Base-by-base conservation (phyloP, 2,329 filamentous ascomycete species). In the Elsinoe perseae region DNA sequence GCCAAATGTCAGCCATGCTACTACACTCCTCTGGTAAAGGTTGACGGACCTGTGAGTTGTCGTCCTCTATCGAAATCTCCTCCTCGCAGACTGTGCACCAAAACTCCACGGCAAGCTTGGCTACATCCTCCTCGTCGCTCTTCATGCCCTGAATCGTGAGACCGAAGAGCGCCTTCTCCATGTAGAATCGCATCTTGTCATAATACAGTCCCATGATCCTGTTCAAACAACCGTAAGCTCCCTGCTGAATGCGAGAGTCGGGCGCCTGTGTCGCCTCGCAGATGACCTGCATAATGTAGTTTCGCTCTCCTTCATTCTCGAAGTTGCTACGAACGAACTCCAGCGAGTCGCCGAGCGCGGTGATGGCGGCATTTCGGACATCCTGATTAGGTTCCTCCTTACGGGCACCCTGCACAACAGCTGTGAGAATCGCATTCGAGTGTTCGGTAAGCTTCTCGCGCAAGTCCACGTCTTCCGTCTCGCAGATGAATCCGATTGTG, bases 21-120 rank as follows among this genome's bases (percentile, higher is more conserved):
- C 25, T n/a, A 18, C 8, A 1, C 10, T 20, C 12, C 4, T 18
- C 28, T 25, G 2, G 16, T 10, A 3, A 36, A 18, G 6, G 21
- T 4, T 4, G 20, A 54, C 52, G 14, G 36, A 87, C 84, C 73
- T 87, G 84, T 62, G 84, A 80, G 71, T 98, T 98, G 73, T 98
- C 93, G 68, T 98, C 93, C 69, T 98, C 93, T 66, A 98, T 97
- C 62, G 86, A 86, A 65, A 96, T 92, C 73, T 98, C 93, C 75
- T 98, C 93, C 72, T 98, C 93, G 72, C 93, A 98, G 50, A 98
- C 93, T n/a, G 93, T 96, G 78, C 92, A 97, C 93, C 93, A 98
- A 77, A 98, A 98, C 71, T 98, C 93, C 63, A 98, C 90, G 34
- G 93, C 93, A 57, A 98, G 80, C 80, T 98, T 98, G 60, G 93